phyloP scores from a whole-genome alignment of 106 monocot species.

The Gastrodia elata region DNA sequence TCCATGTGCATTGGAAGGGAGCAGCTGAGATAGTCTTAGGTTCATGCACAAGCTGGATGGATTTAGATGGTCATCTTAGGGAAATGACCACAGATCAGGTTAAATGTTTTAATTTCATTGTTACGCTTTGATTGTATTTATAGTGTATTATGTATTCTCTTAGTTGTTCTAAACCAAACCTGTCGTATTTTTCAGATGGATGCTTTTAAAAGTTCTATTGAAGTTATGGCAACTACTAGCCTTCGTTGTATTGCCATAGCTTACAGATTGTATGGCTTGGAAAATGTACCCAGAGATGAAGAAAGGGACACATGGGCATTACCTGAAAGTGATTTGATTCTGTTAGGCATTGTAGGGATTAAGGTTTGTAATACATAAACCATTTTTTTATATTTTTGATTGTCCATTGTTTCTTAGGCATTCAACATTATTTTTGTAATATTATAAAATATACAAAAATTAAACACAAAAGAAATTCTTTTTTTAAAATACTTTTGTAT shows the following conservation, averaged over 20 bases:
- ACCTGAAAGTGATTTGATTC: conserved; percentile 67
- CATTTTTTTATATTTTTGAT: not conserved
- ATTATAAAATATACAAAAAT: not conserved
- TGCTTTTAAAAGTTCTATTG: conserved; percentile 58
- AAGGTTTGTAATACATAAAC: conserved; percentile 39
- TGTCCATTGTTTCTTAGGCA: not conserved
- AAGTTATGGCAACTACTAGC: conserved; percentile 71
- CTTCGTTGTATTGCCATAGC: conserved; percentile 95
- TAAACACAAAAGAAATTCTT: not conserved
- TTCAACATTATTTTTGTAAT: not conserved
- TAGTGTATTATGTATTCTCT: not conserved
- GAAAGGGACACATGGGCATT: conserved; percentile 54
- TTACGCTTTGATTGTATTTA: not conserved
- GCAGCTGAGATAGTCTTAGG: conserved; percentile 88
- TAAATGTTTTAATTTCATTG: not conserved
- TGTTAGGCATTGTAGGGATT: conserved; percentile 76
- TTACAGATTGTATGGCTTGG: conserved; percentile 37
- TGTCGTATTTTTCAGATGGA: conserved; percentile 29
- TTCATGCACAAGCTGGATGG: conserved; percentile 71
- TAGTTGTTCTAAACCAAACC: not conserved
- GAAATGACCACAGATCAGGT: conserved; percentile 55
- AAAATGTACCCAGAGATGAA: conserved; percentile 43
- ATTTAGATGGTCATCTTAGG: conserved; percentile 37
- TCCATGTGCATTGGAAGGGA: conserved; percentile 95
- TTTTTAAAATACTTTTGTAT: not conserved